Base-by-base conservation (phyloP, 78 protist genomes). In the Salpingoeca rosetta region DNA sequence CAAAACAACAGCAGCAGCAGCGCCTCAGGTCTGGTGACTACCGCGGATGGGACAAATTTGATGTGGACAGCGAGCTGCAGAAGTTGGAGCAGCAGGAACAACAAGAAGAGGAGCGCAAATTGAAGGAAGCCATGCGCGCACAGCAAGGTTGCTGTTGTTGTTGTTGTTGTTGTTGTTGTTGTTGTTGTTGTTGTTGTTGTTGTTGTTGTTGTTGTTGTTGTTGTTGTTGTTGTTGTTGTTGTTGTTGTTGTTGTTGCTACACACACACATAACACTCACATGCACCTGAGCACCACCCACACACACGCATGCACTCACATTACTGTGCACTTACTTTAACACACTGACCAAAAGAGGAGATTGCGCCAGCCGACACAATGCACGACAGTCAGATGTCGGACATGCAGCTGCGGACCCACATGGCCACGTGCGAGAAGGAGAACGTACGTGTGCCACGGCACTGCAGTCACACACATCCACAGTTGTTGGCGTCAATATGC, bases 31-130 rank as follows among this genome's bases (percentile, higher is more conserved):
- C 73, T 2, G 11, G 26, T 2, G 82, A 79, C 51, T 79, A 79
- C 51, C 82, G 82, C 10, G 10, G 41, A 3, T 79, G 82, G 82
- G 82, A 79, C 39, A 17, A 35, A 79, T 79, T 26, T 35, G 82
- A 79, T 38, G 82, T 24, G 82, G 82, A 44, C 44, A 44, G 26
- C 38, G 44, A 72, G 76, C 7, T 25, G 35, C 35, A 7, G 35
- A 26, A 72, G 35, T 25, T 10, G 76, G 76, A 25, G 37, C 76
- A 72, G 76, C 22, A 72, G 76, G 27, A 26, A 25, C 7, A 72
- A 25, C 37, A 72, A 25, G 11, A 35, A 38, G 82, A 3, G 38
- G 82, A 24, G 35, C 35, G 82, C 43, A 44, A 28, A 24, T 11
- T 2, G 35, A 79, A 2, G 28, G 44, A 42, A 25, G 51, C 10